These are phyloP conservation scores for Solanum etuberosum DNA, from an alignment of 257 asterid species.

Conservation along the genomic window DNA sequence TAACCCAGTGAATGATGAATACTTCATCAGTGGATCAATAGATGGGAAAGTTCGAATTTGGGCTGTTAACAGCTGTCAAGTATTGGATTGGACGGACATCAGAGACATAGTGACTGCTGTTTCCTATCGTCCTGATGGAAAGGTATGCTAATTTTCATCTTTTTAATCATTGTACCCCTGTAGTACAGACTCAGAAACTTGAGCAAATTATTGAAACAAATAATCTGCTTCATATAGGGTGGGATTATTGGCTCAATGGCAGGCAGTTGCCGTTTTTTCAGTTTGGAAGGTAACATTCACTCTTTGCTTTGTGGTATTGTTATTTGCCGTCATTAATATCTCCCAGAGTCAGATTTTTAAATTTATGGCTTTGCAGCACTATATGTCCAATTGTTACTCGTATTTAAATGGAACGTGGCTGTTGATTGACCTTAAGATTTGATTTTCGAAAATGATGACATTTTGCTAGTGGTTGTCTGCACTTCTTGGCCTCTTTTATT, in stretches of 20 bases:
- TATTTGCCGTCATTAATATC: neutral
- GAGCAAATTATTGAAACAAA: neutral
- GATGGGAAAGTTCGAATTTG: slow-evolving; percentile 96
- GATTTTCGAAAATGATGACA: neutral
- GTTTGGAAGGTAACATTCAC: slow-evolving; percentile 43
- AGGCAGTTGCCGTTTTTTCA: slow-evolving; percentile 66
- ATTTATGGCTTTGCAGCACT: neutral
- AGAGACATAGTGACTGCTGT: slow-evolving; percentile 86
- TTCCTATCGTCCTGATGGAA: slow-evolving; percentile 77
- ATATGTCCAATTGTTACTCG: neutral
- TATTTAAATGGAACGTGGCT: neutral
- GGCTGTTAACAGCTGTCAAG: slow-evolving; percentile 51
- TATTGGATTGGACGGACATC: slow-evolving; percentile 73
- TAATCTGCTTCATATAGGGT: slow-evolving; percentile 37
- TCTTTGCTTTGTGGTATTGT: neutral
- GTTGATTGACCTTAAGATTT: neutral
- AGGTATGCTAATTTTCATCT: slow-evolving; percentile 32
- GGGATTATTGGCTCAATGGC: slow-evolving; percentile 72
- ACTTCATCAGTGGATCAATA: slow-evolving; percentile 86
- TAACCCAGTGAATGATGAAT: slow-evolving; percentile 61
- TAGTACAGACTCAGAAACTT: neutral
- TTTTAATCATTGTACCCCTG: neutral
- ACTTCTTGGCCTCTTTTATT: neutral
- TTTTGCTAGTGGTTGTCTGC: neutral
- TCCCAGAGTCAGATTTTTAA: neutral